Conservation (phyloP, 2,329 filamentous ascomycete genomes). For the Beauveria bassiana region DNA sequence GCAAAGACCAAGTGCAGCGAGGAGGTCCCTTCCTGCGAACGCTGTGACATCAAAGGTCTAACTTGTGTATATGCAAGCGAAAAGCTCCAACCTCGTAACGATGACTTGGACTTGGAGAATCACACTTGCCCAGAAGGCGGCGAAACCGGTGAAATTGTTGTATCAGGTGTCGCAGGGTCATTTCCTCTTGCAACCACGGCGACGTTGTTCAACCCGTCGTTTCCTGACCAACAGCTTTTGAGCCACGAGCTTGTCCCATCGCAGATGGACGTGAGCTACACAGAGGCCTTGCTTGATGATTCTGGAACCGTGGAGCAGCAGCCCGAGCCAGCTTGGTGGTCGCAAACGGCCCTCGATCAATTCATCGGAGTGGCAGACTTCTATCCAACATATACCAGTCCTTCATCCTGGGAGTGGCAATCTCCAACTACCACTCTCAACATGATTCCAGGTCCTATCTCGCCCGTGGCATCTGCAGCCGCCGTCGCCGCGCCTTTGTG, state of each 20-base stretch:
- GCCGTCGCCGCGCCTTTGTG: background rate
- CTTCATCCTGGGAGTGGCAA: background rate
- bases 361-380: background rate
- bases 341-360: background rate
- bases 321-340: background rate
- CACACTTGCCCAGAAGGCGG: background rate
- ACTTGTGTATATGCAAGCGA: background rate
- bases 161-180: background rate
- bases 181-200: background rate
- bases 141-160: background rate
- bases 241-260: background rate
- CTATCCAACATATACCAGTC: background rate
- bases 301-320: background rate
- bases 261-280: background rate
- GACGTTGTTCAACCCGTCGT: background rate
- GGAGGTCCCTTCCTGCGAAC: background rate
- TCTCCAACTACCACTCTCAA: background rate
- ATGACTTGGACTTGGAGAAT: background rate
- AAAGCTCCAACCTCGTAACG: background rate
- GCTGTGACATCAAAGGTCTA: background rate
- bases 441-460: background rate
- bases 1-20: background rate
- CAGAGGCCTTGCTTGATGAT: background rate
- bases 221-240: background rate
- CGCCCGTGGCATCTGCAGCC: background rate